Base-by-base conservation (phyloP, 345 rosid genomes). In the Eucalyptus tenuipes region DNA sequence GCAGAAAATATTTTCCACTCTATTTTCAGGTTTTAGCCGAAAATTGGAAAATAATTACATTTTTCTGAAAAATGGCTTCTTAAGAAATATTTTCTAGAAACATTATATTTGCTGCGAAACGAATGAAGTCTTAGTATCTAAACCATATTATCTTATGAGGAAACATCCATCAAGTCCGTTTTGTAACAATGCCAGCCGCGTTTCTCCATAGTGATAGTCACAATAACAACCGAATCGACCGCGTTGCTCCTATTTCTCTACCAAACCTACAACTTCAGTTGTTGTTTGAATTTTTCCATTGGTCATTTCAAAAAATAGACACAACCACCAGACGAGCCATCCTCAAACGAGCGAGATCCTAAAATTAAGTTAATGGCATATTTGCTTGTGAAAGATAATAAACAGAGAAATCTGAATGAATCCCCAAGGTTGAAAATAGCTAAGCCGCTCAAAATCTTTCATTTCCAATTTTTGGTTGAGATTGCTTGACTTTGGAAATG, bases 1-100 rank as follows among this genome's bases (percentile, higher is more conserved):
- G 0, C 0, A 1, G 1, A 52, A 52, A 52, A 52, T 18, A 52
- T 52, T 52, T 52, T 1, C 0, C 0, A 0, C 25, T 52, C 8
- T 52, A 52, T 52, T 52, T 49, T 52, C 8, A 52, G 57, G 1
- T 52, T 52, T 52, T 1, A 18, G 2, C 0, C 4, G 0, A 18
- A 52, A 52, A 52, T 52, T 0, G 5, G 7, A 50, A 52, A 17
- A 52, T 52, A 52, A 18, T 52, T 52, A 52, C 0, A 52, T 52
- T 52, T 52, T 52, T 10, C 10, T 20, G 0, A 1, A 52, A 3
- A 52, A 1, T 52, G 25, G 2, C 1, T 20, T 52, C 0, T 52
- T 20, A 10, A 7, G 20, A 8, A 20, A 3, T 52, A 20, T 18
- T 52, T 52, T 52, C 25, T 52, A 52, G 25, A 52, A 52, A 52